Evolutionary conservation across 331 rosid species (phyloP).

Genomic region (Pyracantha coccinea): DNA sequence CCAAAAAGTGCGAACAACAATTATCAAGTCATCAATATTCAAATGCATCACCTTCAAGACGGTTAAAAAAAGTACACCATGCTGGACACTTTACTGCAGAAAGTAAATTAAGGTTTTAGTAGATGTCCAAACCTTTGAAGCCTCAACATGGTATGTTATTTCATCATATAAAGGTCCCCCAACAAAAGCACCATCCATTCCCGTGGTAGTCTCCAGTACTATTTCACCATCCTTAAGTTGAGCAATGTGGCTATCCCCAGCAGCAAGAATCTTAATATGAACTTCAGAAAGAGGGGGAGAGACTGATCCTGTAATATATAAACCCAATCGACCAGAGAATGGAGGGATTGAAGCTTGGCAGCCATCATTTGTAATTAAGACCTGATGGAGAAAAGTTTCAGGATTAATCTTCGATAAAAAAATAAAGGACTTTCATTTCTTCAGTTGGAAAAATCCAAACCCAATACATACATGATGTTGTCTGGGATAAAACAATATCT

Average conservation of each 20-base stretch:
- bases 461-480: constrained; percentile 56
- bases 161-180: constrained; percentile 91
- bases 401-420: constrained; percentile 17
- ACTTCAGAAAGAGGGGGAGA: constrained; percentile 86
- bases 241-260: constrained; percentile 62
- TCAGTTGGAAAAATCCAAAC: background rate
- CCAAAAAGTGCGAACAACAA: background rate
- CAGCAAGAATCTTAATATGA: constrained; percentile 61
- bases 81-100: constrained; percentile 1
- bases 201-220: constrained; percentile 70
- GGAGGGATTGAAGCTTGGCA: constrained; percentile 74
- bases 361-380: constrained; percentile 55
- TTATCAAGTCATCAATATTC: background rate
- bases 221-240: constrained; percentile 58
- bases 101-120: background rate
- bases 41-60: background rate
- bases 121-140: constrained; percentile 64
- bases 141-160: constrained; percentile 61
- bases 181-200: constrained; percentile 54
- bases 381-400: constrained; percentile 35
- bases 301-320: constrained; percentile 79
- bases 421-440: constrained; percentile 1
- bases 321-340: constrained; percentile 70
- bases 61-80: background rate
- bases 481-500: constrained; percentile 77